These are phyloP conservation scores for Nothopassalora personata DNA, from an alignment of 2,329 filamentous ascomycete genomes.

Conservation along the genomic window DNA sequence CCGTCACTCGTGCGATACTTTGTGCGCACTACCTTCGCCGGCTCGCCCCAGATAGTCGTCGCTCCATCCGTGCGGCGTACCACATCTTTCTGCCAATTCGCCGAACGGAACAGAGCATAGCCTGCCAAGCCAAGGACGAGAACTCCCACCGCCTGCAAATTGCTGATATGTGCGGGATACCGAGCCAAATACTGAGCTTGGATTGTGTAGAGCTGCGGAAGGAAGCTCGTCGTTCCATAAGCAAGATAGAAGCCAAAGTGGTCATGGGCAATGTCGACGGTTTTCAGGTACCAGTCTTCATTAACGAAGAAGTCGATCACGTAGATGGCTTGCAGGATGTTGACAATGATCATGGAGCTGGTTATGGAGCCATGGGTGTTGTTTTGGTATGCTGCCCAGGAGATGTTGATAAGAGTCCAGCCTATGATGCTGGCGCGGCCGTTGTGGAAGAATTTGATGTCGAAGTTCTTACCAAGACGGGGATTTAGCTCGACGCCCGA, in stretches of 20 bases:
- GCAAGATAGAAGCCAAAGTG: neutral
- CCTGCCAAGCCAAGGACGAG: neutral
- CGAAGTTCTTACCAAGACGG: constrained; percentile 12
- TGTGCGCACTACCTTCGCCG: neutral
- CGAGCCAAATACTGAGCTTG: constrained; percentile 21
- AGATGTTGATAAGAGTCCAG: constrained; percentile 21
- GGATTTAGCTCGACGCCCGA: constrained; percentile 18
- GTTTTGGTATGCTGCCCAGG: constrained; percentile 19
- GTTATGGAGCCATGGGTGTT: constrained; percentile 14
- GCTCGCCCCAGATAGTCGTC: neutral
- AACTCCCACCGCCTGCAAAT: neutral
- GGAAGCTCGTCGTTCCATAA: neutral
- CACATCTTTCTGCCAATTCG: neutral
- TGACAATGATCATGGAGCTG: constrained; percentile 16
- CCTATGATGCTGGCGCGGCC: constrained; percentile 13
- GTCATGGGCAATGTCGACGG: constrained; percentile 1
- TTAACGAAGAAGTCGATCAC: constrained; percentile 21
- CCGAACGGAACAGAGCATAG: neutral
- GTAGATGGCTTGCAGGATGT: constrained; percentile 18
- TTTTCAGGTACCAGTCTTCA: constrained; percentile 19
- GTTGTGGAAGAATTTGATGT: constrained; percentile 19
- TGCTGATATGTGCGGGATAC: constrained; percentile 9
- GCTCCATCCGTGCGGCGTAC: neutral
- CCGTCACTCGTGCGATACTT: neutral
- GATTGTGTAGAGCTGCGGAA: constrained; percentile 7